Conservation (phyloP, 352 stramenopile species). For the Vaucheria bursata region DNA sequence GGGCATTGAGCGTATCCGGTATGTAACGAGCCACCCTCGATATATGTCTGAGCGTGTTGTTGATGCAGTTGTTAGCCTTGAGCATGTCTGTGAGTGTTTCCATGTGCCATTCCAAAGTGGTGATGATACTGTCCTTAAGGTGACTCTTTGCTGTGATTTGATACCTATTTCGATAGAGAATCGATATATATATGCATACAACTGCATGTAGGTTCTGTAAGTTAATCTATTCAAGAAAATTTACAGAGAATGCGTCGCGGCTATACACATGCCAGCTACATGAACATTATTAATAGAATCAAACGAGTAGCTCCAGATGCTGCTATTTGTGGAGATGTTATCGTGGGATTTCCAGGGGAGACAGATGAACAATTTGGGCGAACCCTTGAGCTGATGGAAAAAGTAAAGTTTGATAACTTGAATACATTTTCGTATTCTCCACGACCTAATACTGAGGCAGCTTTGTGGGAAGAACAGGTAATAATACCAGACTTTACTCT, state of each 20-base stretch:
- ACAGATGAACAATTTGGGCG: constrained; percentile 61
- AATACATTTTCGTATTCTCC: constrained; percentile 48
- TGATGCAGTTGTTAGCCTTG: constrained; percentile 61
- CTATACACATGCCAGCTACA: constrained; percentile 65
- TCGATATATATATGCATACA: not conserved
- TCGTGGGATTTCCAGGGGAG: constrained; percentile 59
- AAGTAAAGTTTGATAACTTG: constrained; percentile 59
- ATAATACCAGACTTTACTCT: constrained; percentile 51
- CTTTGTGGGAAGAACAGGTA: constrained; percentile 56
- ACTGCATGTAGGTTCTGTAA: not conserved
- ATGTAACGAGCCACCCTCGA: constrained; percentile 69
- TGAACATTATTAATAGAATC: constrained; percentile 61
- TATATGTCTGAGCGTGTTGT: constrained; percentile 69
- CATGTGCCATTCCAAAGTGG: constrained; percentile 69
- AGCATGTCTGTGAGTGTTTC: constrained; percentile 56
- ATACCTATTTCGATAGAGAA: not conserved
- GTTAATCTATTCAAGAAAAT: not conserved
- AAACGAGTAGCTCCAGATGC: constrained; percentile 18
- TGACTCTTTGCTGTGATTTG: not conserved
- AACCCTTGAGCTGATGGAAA: constrained; percentile 63
- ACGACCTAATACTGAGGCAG: constrained; percentile 50
- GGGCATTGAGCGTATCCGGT: constrained; percentile 55
- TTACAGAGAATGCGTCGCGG: constrained; percentile 65
- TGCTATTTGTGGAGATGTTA: constrained; percentile 11
- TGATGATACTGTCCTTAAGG: constrained; percentile 54